Conservation (phyloP, 2,329 filamentous ascomycete genomes). For the Aureobasidium vineae region DNA sequence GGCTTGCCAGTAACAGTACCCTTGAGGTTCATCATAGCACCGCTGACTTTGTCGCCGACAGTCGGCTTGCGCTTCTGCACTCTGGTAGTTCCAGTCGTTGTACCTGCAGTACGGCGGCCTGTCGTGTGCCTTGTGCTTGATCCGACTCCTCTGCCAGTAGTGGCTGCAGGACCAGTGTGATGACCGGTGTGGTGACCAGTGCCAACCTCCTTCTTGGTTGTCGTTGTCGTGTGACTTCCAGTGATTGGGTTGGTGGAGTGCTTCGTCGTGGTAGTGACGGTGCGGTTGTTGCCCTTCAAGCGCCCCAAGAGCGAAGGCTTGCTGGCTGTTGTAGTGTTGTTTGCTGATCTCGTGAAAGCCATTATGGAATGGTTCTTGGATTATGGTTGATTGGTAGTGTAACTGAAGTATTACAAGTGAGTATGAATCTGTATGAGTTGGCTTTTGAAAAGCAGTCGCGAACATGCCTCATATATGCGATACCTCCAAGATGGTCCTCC, state of each 20-base stretch:
- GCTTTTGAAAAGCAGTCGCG: neutral
- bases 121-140: slow-evolving; percentile 27
- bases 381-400: neutral
- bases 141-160: slow-evolving; percentile 32
- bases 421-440: neutral
- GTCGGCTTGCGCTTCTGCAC: slow-evolving; percentile 60
- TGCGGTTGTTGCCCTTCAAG: slow-evolving; percentile 48
- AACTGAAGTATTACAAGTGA: neutral
- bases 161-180: slow-evolving; percentile 30
- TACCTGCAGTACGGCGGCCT: slow-evolving; percentile 33
- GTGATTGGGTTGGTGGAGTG: slow-evolving; percentile 45
- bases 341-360: slow-evolving; percentile 21
- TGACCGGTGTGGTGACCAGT: slow-evolving; percentile 32
- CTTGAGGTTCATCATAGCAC: slow-evolving; percentile 70
- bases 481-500: neutral
- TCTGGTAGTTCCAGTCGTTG: slow-evolving; percentile 33
- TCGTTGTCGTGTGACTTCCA: slow-evolving; percentile 42
- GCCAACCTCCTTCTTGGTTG: slow-evolving; percentile 36
- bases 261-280: slow-evolving; percentile 45
- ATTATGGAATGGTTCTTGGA: slow-evolving; percentile 4
- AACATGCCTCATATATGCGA: slow-evolving; percentile 2
- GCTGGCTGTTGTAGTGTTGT: slow-evolving; percentile 37
- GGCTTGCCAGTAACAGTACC: slow-evolving; percentile 67
- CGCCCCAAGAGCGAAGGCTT: slow-evolving; percentile 56
- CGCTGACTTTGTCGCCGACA: slow-evolving; percentile 74